Conservation (phyloP, 108 stramenopile genomes). For the Skeletonema potamos region DNA sequence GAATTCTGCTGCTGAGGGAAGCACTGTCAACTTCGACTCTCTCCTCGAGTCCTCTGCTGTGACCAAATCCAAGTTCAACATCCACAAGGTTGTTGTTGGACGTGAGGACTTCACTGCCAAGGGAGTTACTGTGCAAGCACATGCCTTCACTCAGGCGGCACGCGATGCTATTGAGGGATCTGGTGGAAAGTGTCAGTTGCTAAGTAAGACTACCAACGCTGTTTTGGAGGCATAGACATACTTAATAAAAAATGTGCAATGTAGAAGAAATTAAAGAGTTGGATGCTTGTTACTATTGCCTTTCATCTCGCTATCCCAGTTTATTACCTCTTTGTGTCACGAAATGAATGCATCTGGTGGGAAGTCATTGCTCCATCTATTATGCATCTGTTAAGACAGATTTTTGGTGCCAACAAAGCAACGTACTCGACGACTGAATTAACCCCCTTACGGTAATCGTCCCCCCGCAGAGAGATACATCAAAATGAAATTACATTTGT, state of each 20-base stretch:
- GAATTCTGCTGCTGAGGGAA: slow-evolving; percentile 70
- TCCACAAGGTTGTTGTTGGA: slow-evolving; percentile 91
- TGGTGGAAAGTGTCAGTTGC: slow-evolving; percentile 91
- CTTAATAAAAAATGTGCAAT: background rate
- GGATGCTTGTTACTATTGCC: background rate
- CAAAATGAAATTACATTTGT: too few species aligned
- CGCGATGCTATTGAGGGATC: slow-evolving; percentile 90
- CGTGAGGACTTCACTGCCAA: slow-evolving; percentile 77
- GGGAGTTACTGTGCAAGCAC: slow-evolving; percentile 95
- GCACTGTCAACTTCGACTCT: slow-evolving; percentile 78
- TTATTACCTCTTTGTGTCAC: background rate
- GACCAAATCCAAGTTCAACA: slow-evolving; percentile 85
- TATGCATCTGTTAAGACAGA: too few species aligned
- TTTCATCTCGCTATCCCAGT: background rate
- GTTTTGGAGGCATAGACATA: slow-evolving; percentile 63
- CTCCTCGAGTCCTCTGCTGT: slow-evolving; percentile 66
- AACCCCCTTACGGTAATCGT: too few species aligned
- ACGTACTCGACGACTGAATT: too few species aligned
- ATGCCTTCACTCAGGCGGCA: slow-evolving; percentile 93
- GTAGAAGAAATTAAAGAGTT: background rate
- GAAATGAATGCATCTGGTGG: too few species aligned
- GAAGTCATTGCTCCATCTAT: background rate
- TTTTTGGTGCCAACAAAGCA: too few species aligned
- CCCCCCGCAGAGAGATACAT: too few species aligned
- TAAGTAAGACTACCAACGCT: slow-evolving; percentile 87